Evolutionary conservation across 2,329 filamentous ascomycete genomes (phyloP).

Genomic region (Colletotrichum lentis): DNA sequence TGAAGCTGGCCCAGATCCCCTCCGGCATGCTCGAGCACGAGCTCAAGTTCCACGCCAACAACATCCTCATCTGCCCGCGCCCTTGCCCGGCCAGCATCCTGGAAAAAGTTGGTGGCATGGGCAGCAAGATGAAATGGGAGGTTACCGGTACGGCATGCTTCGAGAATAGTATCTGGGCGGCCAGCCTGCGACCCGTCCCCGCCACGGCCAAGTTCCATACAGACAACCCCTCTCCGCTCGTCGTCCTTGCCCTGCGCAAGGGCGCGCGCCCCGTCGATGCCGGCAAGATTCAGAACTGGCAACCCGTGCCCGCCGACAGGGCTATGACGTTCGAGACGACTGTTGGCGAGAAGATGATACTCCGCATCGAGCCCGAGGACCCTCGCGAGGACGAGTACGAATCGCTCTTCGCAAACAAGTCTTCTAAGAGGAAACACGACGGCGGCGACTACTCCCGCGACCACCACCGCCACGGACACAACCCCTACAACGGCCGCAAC

Average conservation of each 20-base stretch:
- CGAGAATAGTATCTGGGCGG: constrained; percentile 89
- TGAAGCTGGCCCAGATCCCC: constrained; percentile 73
- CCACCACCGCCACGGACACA: constrained; percentile 41
- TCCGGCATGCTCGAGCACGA: constrained; percentile 70
- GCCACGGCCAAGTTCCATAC: constrained; percentile 75
- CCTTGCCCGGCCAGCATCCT: constrained; percentile 76
- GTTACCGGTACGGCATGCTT: constrained; percentile 78
- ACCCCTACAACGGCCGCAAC: constrained; percentile 49
- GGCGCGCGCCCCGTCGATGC: constrained; percentile 82
- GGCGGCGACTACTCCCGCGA: constrained; percentile 45
- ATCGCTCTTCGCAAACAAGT: constrained; percentile 67
- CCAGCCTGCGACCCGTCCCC: constrained; percentile 76
- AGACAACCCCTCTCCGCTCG: constrained; percentile 78
- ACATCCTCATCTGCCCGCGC: constrained; percentile 86
- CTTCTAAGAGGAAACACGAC: constrained; percentile 66
- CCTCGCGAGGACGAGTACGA: constrained; percentile 69
- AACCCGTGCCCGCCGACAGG: constrained; percentile 74
- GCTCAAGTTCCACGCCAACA: constrained; percentile 84
- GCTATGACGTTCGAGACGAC: constrained; percentile 81
- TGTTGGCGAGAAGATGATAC: constrained; percentile 84
- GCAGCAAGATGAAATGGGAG: constrained; percentile 83
- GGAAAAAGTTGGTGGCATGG: constrained; percentile 86
- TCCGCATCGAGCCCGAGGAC: constrained; percentile 80
- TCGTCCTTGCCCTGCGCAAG: constrained; percentile 83
- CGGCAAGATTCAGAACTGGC: constrained; percentile 83